Conservation (phyloP, 2,329 filamentous ascomycete genomes). For the Curvularia verruculosa region DNA sequence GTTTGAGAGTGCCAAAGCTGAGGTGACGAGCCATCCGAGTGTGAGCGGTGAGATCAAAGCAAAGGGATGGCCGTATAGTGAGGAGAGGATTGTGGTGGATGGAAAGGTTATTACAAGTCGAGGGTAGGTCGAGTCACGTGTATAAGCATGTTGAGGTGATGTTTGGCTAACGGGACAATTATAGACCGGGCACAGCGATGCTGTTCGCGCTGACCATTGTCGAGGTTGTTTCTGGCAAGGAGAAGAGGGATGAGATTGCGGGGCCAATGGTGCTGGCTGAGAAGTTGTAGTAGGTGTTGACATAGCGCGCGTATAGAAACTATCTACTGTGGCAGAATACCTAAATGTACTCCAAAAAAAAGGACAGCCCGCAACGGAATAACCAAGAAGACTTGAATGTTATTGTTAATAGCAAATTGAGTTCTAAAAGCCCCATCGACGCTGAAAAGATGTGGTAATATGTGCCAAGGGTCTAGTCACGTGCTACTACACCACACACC, state of each 20-base stretch:
- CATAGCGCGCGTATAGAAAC: neutral
- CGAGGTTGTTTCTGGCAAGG: slow-evolving; percentile 47
- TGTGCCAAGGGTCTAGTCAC: too few species aligned
- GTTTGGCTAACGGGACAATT: neutral
- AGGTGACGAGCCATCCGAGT: slow-evolving; percentile 49
- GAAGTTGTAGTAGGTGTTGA: slow-evolving; percentile 25
- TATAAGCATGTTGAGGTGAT: neutral
- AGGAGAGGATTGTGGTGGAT: slow-evolving; percentile 47
- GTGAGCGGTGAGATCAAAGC: slow-evolving; percentile 41
- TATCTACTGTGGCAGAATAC: too few species aligned
- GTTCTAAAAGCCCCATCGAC: too few species aligned
- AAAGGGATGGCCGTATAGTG: slow-evolving; percentile 45
- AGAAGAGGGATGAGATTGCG: slow-evolving; percentile 58
- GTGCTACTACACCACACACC: too few species aligned
- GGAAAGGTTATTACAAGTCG: slow-evolving; percentile 44
- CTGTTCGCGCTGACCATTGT: slow-evolving; percentile 49
- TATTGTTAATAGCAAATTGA: too few species aligned
- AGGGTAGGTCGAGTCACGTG: slow-evolving; percentile 29
- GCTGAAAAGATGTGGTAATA: too few species aligned
- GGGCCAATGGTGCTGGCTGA: slow-evolving; percentile 54
- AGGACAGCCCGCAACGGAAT: too few species aligned
- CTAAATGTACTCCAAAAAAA: too few species aligned
- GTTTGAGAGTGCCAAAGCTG: slow-evolving; percentile 25
- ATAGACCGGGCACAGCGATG: slow-evolving; percentile 49
- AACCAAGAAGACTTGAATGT: too few species aligned